A percentile compares a stretch with the other conserved stretches of the same genome.
These are phyloP conservation scores for Pterula multifida DNA, from an alignment of 1,284 basidiomycete species.

Conservation along the genomic window DNA sequence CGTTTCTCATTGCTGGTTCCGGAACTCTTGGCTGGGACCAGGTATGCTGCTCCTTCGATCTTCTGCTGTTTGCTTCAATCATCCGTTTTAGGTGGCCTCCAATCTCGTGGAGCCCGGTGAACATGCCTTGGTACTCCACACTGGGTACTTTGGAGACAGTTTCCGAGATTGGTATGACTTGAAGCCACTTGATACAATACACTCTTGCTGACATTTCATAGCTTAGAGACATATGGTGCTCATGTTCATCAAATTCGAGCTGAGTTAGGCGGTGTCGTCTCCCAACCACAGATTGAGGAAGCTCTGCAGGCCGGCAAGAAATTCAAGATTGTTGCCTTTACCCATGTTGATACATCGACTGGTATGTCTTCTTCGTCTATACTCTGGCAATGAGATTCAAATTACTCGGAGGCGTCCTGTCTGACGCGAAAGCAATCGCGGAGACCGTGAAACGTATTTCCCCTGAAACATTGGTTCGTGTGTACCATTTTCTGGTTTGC, in stretches of 20 bases:
- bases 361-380: slow-evolving; percentile 26
- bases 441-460: slow-evolving; percentile 69
- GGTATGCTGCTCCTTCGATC: slow-evolving; percentile 20
- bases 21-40: slow-evolving; percentile 95
- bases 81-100: slow-evolving; percentile 45
- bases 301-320: slow-evolving; percentile 73
- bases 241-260: slow-evolving; percentile 83
- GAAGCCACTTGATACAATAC: background rate
- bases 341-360: slow-evolving; percentile 91
- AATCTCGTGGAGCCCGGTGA: slow-evolving; percentile 81
- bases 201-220: slow-evolving; percentile 21
- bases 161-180: slow-evolving; percentile 65
- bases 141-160: slow-evolving; percentile 84
- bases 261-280: slow-evolving; percentile 69
- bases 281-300: slow-evolving; percentile 50
- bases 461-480: slow-evolving; percentile 70
- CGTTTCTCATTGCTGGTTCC: slow-evolving; percentile 84
- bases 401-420: slow-evolving; percentile 56
- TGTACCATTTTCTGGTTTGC: slow-evolving; percentile 6
- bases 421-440: slow-evolving; percentile 72
- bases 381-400: background rate
- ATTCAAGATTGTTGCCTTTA: slow-evolving; percentile 88
- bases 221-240: slow-evolving; percentile 83
- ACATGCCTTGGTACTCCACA: slow-evolving; percentile 70
- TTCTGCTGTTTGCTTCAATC: background rate